phyloP scores from a whole-genome alignment of 2,329 filamentous ascomycete species.

The Apiospora arundinis region DNA sequence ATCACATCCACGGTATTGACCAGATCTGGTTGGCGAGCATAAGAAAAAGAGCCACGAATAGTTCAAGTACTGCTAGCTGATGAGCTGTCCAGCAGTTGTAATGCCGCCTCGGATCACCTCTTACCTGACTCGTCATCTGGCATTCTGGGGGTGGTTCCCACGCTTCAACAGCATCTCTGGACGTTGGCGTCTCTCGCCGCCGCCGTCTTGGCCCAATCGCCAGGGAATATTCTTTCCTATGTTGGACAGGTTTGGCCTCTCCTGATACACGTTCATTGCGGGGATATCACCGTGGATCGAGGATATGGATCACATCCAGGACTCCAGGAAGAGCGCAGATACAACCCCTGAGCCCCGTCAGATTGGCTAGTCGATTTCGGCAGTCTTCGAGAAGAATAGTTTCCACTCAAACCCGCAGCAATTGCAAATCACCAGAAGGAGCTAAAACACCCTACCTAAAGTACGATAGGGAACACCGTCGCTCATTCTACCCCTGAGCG shows the following conservation, averaged over 20 bases:
- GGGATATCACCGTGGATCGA: conserved; percentile 13
- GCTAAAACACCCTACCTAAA: conserved; percentile 4
- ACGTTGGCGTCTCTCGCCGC: not conserved
- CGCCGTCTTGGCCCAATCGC: not conserved
- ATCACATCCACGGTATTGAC: not conserved
- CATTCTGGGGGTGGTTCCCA: not conserved
- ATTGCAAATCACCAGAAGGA: conserved; percentile 16
- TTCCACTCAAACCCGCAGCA: conserved; percentile 10
- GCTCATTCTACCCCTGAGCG: conserved; percentile 6
- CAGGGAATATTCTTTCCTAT: not conserved
- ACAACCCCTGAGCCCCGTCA: not conserved
- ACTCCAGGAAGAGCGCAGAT: not conserved
- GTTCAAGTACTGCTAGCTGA: not conserved
- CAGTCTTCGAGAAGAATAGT: conserved; percentile 16
- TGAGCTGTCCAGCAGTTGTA: not conserved
- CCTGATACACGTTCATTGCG: conserved; percentile 11
- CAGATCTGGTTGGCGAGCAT: not conserved
- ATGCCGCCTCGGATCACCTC: not conserved
- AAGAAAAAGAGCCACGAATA: too few relatives aligned
- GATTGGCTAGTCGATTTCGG: conserved; percentile 12
- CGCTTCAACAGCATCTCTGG: not conserved
- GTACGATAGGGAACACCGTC: not conserved
- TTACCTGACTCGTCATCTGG: conserved; percentile 4
- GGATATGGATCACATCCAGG: not conserved
- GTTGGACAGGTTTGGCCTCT: conserved; percentile 1